A percentile compares a stretch with the other conserved stretches of the same genome.
These are phyloP conservation scores for Venturia pyrina DNA, from an alignment of 2,329 filamentous ascomycete genomes.

Conservation along the genomic window DNA sequence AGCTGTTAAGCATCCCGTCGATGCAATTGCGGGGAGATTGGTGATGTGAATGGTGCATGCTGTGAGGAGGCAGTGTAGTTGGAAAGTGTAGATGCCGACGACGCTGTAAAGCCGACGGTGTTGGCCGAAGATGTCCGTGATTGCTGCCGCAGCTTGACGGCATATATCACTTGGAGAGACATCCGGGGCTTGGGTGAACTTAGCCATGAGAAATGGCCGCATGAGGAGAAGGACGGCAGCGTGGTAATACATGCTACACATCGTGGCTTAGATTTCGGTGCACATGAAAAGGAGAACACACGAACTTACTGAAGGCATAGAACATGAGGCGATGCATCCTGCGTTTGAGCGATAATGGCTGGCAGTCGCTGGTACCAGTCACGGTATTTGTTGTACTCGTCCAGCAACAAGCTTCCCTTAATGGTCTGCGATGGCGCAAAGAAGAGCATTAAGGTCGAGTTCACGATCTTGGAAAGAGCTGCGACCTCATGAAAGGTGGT, in stretches of 20 bases:
- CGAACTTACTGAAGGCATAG: conserved; percentile 49
- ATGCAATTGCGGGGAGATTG: conserved; percentile 17
- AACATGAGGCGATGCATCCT: conserved; percentile 63
- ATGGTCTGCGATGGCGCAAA: conserved; percentile 60
- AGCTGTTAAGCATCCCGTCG: conserved; percentile 37
- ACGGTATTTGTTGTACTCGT: conserved; percentile 53
- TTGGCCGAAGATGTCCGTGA: conserved; percentile 31
- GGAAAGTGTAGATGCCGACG: conserved; percentile 10
- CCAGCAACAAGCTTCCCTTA: conserved; percentile 47
- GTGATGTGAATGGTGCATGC: conserved; percentile 13
- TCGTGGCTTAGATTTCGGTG: neutral
- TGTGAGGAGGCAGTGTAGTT: conserved; percentile 12
- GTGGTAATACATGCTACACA: conserved; percentile 52
- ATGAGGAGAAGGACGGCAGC: conserved; percentile 65
- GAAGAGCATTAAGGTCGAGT: conserved; percentile 61
- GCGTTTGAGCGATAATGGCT: conserved; percentile 49
- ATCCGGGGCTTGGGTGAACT: conserved; percentile 45
- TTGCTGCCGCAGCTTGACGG: conserved; percentile 36
- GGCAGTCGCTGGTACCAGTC: conserved; percentile 63
- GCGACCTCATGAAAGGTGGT: conserved; percentile 37
- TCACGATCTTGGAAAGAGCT: conserved; percentile 63
- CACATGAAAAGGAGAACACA: conserved; percentile 11
- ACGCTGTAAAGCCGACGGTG: conserved; percentile 32
- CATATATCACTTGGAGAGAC: conserved; percentile 57
- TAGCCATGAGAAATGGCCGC: conserved; percentile 59